Percentiles rank a stretch among this genome's conserved stretches.
Evolutionary conservation across 306 rosid species (phyloP).

Genomic region (Lotus japonicus): DNA sequence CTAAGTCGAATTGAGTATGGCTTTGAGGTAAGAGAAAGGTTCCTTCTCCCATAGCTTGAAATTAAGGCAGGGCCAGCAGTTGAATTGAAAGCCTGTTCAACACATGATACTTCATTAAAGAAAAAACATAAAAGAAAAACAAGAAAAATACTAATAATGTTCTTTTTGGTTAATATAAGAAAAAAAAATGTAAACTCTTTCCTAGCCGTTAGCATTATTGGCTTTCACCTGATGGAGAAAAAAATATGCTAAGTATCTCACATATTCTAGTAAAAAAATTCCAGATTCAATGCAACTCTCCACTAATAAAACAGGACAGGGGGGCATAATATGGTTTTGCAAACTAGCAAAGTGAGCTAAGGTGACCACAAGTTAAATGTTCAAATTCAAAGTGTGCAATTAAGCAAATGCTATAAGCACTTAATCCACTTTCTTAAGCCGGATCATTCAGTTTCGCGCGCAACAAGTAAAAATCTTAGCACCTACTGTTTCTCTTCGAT

Average conservation of each 20-base stretch:
- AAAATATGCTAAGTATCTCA: background rate
- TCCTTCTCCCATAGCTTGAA: conserved; percentile 36
- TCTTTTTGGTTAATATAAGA: background rate
- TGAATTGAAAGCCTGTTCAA: conserved; percentile 36
- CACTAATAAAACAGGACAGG: background rate
- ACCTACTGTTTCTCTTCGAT: background rate
- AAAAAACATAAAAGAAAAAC: background rate
- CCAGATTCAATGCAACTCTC: background rate
- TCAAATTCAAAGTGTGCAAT: background rate
- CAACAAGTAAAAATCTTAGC: no score
- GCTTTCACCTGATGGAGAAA: no score
- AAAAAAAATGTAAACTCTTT: background rate
- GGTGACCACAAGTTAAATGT: background rate
- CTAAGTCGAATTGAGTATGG: conserved; percentile 29
- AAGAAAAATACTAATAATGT: background rate
- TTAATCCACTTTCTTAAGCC: background rate
- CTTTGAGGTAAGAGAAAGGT: conserved; percentile 28
- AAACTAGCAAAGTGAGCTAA: background rate
- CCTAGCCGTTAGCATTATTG: no score
- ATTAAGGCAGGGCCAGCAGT: conserved; percentile 24
- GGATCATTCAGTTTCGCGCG: no score
- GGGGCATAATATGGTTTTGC: background rate
- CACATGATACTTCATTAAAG: conserved; percentile 7
- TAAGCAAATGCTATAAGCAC: background rate
- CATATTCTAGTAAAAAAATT: background rate